Base-by-base conservation (phyloP, 2,329 filamentous ascomycete genomes). In the Clarireedia paspali region DNA sequence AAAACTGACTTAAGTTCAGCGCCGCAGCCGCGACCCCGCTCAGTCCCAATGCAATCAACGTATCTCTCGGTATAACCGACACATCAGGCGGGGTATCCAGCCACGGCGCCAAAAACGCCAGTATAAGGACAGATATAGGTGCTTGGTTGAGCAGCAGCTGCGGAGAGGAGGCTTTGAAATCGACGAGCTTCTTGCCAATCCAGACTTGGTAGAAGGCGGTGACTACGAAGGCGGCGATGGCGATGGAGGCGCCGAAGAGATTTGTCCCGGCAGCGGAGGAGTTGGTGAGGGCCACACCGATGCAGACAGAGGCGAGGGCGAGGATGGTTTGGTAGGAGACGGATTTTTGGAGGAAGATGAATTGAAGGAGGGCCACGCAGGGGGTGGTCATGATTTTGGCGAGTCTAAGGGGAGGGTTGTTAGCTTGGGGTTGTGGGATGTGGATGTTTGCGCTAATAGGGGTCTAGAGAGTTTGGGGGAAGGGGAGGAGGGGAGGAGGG, bases 341-440 rank as follows among this genome's bases (percentile, higher is more conserved):
- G 9, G 70, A 68, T 61, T 73, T 75, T 15, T 68, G 63, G 64
- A 76, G 72, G 39, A 73, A 66, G 49, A 74, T 55, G 56, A 73
- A 75, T 66, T 74, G 74, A 61, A 76, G 70, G 17, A 75, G 60
- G 36, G 74, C 74, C 23, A 76, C 74, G 50, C 70, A 73, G 12
- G 74, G 73, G 0, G 73, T 75, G 9, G 73, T 76, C 73, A 76
- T 75, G 57, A 75, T 74, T 64, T 76, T 76, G 55, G 73, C 73
- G 26, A 76, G 67, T 63, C 66, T 68, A 23, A 15, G 6, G n/a
- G 20, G 17, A 17, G 15, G 10, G 6, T 27, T 15, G 7, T 56
- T 20, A 55, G 40, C 17, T 10, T 36, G 5, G 40, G 14, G 20
- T 38, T 39, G 20, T 44, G 17, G 30, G 30, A 34, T 34, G 7